A percentile compares a stretch with the other conserved stretches of the same genome.
Conservation (phyloP, 169 alveolate genomes). For the Pseudocohnilembus persalinus region DNA sequence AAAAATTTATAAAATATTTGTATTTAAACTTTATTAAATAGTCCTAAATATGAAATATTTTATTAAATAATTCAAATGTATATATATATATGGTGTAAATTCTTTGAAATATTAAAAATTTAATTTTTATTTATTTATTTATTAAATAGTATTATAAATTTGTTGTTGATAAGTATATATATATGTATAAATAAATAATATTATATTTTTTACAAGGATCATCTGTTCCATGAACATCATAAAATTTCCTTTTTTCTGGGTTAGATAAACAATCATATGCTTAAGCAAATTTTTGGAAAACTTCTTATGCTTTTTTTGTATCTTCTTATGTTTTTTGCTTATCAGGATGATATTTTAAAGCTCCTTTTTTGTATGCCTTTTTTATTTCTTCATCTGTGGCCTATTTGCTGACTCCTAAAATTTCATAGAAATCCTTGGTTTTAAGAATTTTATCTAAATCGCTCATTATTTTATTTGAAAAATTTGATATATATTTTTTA, state of each 20-base stretch:
- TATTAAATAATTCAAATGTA: too few relatives aligned
- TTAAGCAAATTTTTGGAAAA: slow-evolving; percentile 88
- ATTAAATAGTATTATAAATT: too few relatives aligned
- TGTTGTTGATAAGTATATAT: too few relatives aligned
- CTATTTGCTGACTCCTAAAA: slow-evolving; percentile 69
- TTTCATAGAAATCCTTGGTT: slow-evolving; percentile 67
- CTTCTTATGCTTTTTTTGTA: slow-evolving; percentile 85
- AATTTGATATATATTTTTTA: too few relatives aligned
- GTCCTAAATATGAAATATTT: neutral
- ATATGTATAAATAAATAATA: too few relatives aligned
- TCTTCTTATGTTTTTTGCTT: slow-evolving; percentile 77
- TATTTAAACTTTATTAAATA: neutral
- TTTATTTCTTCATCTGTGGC: slow-evolving; percentile 77
- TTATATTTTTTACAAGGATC: slow-evolving; percentile 19
- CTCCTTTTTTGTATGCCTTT: slow-evolving; percentile 79
- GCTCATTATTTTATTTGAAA: neutral
- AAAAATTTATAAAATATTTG: too few relatives aligned
- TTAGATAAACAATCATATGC: slow-evolving; percentile 92
- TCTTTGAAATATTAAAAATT: too few relatives aligned
- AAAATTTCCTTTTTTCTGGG: slow-evolving; percentile 65
- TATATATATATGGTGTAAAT: neutral
- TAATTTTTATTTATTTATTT: too few relatives aligned
- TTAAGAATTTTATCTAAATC: neutral
- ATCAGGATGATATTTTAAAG: slow-evolving; percentile 75
- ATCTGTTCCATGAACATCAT: slow-evolving; percentile 67